Percentiles rank a stretch among this genome's conserved stretches.
Evolutionary conservation across 805 yeast species (phyloP).

Genomic region (Metschnikowia continentalis): DNA sequence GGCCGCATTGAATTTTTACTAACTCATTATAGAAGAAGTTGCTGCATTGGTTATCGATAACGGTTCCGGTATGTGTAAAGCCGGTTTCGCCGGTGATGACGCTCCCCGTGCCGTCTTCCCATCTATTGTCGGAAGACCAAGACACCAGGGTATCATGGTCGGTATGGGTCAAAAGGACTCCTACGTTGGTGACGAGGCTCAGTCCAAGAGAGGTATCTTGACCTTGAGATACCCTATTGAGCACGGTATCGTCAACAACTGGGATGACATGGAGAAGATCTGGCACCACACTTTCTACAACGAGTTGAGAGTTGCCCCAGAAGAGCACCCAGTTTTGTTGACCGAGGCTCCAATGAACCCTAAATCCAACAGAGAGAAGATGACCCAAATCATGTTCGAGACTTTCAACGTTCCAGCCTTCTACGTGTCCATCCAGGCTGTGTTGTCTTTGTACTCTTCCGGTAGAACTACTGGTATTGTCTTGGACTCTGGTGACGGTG

Average conservation of each 20-base stretch:
- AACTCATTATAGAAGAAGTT: constrained; percentile 40
- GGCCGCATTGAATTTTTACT: constrained; percentile 9
- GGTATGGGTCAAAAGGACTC: constrained; percentile 99
- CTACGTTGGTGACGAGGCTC: constrained; percentile 99
- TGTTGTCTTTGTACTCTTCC: constrained; percentile 94
- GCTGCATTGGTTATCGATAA: constrained; percentile 87
- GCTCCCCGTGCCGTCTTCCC: constrained; percentile 99
- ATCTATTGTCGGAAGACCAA: constrained; percentile 99
- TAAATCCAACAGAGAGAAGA: constrained; percentile 98
- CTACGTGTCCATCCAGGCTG: constrained; percentile 98
- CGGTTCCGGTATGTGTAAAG: constrained; percentile 99
- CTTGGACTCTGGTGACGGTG: constrained; percentile 99
- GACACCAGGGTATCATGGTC: constrained; percentile 99
- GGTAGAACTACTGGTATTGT: constrained; percentile 99
- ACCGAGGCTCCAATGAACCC: constrained; percentile 99
- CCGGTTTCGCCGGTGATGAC: constrained; percentile 99
- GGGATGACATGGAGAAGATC: constrained; percentile 99
- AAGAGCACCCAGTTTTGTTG: constrained; percentile 98
- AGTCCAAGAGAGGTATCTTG: constrained; percentile 99
- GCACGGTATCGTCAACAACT: constrained; percentile 99
- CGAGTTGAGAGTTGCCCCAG: constrained; percentile 99
- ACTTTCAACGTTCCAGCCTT: constrained; percentile 99
- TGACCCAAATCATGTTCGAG: constrained; percentile 99
- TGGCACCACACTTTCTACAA: constrained; percentile 99
- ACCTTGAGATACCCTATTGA: constrained; percentile 98